These are phyloP conservation scores for Leishmania tarentolae DNA, from an alignment of 208 protist species.

Conservation along the genomic window DNA sequence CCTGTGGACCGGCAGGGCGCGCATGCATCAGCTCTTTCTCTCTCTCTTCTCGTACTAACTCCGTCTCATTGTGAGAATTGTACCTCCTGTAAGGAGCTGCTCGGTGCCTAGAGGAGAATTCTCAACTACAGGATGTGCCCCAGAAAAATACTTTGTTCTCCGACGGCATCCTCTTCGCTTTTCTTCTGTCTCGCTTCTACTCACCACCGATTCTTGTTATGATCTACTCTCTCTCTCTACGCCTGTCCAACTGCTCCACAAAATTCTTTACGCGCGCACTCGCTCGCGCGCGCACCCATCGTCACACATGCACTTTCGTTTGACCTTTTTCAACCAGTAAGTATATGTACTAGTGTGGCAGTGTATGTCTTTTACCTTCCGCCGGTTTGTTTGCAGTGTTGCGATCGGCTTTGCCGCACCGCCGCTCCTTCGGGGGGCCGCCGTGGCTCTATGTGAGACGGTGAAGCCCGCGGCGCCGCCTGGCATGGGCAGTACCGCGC, in stretches of 20 bases:
- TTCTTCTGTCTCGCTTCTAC: not conserved
- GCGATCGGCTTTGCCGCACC: slow-evolving; percentile 32
- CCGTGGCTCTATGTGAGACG: slow-evolving; percentile 32
- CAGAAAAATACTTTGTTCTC: not conserved
- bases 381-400: slow-evolving; percentile 27
- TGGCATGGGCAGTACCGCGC: not conserved
- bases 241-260: not conserved
- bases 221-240: not conserved
- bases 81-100: not conserved
- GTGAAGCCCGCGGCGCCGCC: slow-evolving; percentile 12
- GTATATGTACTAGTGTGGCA: not conserved
- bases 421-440: slow-evolving; percentile 27
- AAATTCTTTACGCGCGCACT: not conserved
- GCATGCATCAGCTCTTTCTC: not conserved
- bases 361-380: slow-evolving; percentile 32
- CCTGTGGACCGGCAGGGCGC: not conserved
- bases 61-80: too few relatives aligned
- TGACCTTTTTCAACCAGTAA: not conserved
- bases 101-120: not conserved
- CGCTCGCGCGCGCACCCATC: not conserved
- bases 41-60: not conserved
- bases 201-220: not conserved
- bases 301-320: not conserved
- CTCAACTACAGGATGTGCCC: not conserved
- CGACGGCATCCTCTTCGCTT: not conserved